Percentiles rank a stretch among this genome's conserved stretches.
phyloP scores from a whole-genome alignment of 2,329 filamentous ascomycete genomes.

The Talaromyces atroroseus region DNA sequence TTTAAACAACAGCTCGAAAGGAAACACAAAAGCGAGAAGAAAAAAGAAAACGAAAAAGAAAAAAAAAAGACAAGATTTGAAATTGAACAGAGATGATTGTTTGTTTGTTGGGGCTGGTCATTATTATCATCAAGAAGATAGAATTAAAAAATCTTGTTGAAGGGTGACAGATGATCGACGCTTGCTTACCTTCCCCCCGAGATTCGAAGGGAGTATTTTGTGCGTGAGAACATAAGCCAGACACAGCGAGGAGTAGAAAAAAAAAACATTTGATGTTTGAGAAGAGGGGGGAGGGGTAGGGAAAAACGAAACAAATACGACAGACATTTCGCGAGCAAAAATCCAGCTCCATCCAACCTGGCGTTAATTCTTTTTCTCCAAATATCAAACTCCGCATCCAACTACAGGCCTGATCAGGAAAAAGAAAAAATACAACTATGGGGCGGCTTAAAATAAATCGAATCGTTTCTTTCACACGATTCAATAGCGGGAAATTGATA shows the following conservation, averaged over 20 bases:
- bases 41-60: constrained; percentile 26
- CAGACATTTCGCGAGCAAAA: constrained; percentile 10
- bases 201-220: not conserved
- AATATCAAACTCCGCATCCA: constrained; percentile 41
- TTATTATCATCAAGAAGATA: not conserved
- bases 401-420: constrained; percentile 25
- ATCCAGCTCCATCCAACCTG: constrained; percentile 32
- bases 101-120: not conserved
- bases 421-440: constrained; percentile 20
- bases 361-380: constrained; percentile 30
- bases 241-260: not conserved
- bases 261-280: not conserved
- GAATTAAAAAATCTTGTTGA: not conserved
- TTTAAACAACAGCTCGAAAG: constrained; percentile 6
- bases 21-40: constrained; percentile 22
- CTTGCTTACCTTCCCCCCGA: not conserved
- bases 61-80: constrained; percentile 34
- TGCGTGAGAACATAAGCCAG: too few species aligned
- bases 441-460: constrained; percentile 33
- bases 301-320: not conserved
- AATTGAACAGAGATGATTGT: constrained; percentile 26
- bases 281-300: not conserved
- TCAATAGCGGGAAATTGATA: constrained; percentile 23
- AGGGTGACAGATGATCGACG: not conserved
- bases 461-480: constrained; percentile 30